Conservation (phyloP, 371 early-diverging fungal genomes). For the Spiromyces aspiralis region DNA sequence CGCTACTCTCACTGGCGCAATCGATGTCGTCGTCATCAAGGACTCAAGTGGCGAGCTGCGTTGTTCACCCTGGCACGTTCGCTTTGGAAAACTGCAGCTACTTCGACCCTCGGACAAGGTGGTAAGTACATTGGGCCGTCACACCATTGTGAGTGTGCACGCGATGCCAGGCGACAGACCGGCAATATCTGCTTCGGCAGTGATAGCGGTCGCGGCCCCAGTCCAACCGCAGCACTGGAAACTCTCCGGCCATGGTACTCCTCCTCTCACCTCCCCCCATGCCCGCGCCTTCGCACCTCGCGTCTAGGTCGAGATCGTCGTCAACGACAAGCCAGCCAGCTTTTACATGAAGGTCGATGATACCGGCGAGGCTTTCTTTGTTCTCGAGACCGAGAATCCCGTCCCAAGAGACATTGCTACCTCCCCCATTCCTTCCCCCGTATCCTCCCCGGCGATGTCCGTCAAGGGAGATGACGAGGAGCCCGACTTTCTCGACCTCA, state of each 20-base stretch:
- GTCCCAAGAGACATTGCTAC: constrained; percentile 84
- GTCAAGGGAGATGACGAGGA: background rate
- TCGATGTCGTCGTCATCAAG: constrained; percentile 94
- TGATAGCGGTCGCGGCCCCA: too few relatives aligned
- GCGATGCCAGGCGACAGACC: too few relatives aligned
- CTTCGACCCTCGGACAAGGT: constrained; percentile 79
- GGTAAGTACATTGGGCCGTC: too few relatives aligned
- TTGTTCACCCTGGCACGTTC: constrained; percentile 97
- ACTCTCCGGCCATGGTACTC: too few relatives aligned
- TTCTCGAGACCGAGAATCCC: constrained; percentile 68
- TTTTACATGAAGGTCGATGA: constrained; percentile 96
- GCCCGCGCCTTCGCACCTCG: too few relatives aligned
- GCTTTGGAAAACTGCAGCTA: constrained; percentile 93
- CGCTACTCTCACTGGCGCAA: constrained; percentile 94
- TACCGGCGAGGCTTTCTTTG: constrained; percentile 97
- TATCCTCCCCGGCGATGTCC: constrained; percentile 6
- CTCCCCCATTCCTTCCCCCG: constrained; percentile 68
- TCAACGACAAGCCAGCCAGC: constrained; percentile 69
- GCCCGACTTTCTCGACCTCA: background rate
- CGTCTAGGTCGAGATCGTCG: constrained; percentile 51
- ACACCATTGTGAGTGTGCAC: too few relatives aligned
- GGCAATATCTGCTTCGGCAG: too few relatives aligned
- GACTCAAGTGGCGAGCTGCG: constrained; percentile 57
- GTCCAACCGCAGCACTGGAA: too few relatives aligned
- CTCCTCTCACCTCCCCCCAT: too few relatives aligned